Base-by-base conservation (phyloP, 352 stramenopile genomes). In the Phytophthora pistaciae region DNA sequence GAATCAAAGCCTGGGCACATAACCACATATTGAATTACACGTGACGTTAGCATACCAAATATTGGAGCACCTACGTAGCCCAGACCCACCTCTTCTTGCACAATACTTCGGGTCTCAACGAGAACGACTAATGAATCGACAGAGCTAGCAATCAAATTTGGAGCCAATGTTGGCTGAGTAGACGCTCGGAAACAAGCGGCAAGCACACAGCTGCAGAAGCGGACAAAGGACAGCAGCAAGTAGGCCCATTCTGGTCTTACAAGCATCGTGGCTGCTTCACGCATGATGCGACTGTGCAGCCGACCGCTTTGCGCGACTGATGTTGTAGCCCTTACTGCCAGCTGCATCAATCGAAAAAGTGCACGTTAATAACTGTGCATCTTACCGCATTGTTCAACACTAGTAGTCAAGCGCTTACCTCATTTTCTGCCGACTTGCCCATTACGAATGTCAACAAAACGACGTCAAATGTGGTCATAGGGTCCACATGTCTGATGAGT, bases 361-460 rank as follows among this genome's bases (percentile, higher is more conserved):
- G 14, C 38, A 10, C 52, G 31, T 70, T 16, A 71, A 48, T 2
- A 48, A 42, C 10, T 42, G 7, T 5, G 1, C 14, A 42, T 42
- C 36, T 5, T 40, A 16, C 40, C 16, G 20, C 13, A 50, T 1
- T 29, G 44, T 33, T 46, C 33, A 44, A 18, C 23, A 18, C 20
- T 25, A 3, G 1, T 40, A 46, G 20, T 36, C 5, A 46, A 27
- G 9, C 10, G n/a, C 49, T 57, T 72, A 88, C 81, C 70, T 88
- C 75, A 40, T 93, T 93, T 61, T 95, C 87, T 4, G 77, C 82
- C 9, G 82, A 82, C 54, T 79, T 85, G 5, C 83, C 77, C 69
- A 93, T 85, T 7, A 95, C 71, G 14, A 84, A 77, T 14, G 84
- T 90, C 54, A 93, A 42, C 16, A 91, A 70, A 10, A 91, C 54